Conservation (phyloP, 306 rosid genomes). For the Castanea sativa region DNA sequence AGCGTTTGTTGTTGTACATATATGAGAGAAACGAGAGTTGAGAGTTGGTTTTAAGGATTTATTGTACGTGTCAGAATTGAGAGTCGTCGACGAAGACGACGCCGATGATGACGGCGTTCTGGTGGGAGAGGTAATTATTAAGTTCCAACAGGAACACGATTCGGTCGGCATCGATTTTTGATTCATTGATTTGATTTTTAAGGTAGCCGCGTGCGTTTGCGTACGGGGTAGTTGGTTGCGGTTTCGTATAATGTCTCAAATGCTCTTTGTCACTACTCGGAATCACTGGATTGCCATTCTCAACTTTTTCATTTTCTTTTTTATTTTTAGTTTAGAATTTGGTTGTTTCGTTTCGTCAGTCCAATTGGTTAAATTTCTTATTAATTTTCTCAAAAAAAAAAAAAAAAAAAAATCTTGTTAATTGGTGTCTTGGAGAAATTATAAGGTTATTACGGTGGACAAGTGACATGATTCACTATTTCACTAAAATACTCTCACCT, state of each 20-base stretch:
- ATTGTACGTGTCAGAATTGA: background rate
- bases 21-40: no score
- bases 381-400: no score
- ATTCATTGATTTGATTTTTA: no score
- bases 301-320: background rate
- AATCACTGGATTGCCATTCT: background rate
- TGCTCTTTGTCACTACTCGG: background rate
- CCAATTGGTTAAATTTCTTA: no score
- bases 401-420: no score
- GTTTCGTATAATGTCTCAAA: background rate
- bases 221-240: background rate
- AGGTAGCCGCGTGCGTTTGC: no score
- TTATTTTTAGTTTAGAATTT: no score
- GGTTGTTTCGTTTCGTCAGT: fast-evolving
- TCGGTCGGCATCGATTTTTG: background rate
- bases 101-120: background rate
- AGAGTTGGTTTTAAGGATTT: background rate
- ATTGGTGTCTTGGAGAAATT: no score
- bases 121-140: background rate
- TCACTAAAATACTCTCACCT: no score
- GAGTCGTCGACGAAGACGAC: background rate
- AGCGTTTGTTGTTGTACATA: background rate
- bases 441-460: no score
- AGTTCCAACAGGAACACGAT: background rate
- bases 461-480: no score